Evolutionary conservation across 495 filamentous ascomycete species (phyloP).

Genomic region (Astrothelium macrocarpum): DNA sequence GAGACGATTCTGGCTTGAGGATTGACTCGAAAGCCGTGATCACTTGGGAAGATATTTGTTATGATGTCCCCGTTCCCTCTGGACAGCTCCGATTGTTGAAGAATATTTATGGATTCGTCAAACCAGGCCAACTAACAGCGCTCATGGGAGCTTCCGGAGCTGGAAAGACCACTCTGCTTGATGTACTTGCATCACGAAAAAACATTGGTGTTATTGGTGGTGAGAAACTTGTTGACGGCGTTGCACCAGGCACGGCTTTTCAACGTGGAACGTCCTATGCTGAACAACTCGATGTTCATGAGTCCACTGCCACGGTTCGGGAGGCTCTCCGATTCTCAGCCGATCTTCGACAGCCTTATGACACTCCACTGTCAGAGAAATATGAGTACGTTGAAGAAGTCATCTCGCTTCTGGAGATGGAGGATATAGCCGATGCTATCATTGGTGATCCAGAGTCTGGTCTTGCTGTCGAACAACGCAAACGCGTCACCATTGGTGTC

Average conservation of each 20-base stretch:
- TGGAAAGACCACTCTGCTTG: slow-evolving; percentile 74
- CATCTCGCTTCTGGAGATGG: slow-evolving; percentile 70
- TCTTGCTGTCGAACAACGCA: slow-evolving; percentile 84
- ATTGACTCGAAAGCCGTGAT: slow-evolving; percentile 52
- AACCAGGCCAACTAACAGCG: slow-evolving; percentile 69
- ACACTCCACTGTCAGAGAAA: slow-evolving; percentile 61
- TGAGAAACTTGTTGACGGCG: slow-evolving; percentile 65
- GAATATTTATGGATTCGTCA: slow-evolving; percentile 65
- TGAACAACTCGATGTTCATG: slow-evolving; percentile 77
- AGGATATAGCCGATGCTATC: slow-evolving; percentile 72
- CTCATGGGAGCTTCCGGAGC: slow-evolving; percentile 83
- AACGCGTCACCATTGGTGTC: slow-evolving; percentile 83
- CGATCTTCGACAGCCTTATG: slow-evolving; percentile 64
- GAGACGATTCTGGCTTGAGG: slow-evolving; percentile 45
- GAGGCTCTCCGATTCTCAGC: slow-evolving; percentile 82
- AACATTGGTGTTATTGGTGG: slow-evolving; percentile 69
- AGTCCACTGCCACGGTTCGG: slow-evolving; percentile 65
- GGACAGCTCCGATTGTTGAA: slow-evolving; percentile 61
- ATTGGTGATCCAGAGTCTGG: slow-evolving; percentile 68
- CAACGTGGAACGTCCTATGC: slow-evolving; percentile 74
- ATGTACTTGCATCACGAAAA: slow-evolving; percentile 67
- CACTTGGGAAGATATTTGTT: slow-evolving; percentile 46
- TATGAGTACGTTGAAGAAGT: slow-evolving; percentile 77
- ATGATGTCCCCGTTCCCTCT: slow-evolving; percentile 59
- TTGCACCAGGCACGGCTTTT: slow-evolving; percentile 55